Conservation (phyloP, 2,329 filamentous ascomycete genomes). For the Fonsecaea nubica region DNA sequence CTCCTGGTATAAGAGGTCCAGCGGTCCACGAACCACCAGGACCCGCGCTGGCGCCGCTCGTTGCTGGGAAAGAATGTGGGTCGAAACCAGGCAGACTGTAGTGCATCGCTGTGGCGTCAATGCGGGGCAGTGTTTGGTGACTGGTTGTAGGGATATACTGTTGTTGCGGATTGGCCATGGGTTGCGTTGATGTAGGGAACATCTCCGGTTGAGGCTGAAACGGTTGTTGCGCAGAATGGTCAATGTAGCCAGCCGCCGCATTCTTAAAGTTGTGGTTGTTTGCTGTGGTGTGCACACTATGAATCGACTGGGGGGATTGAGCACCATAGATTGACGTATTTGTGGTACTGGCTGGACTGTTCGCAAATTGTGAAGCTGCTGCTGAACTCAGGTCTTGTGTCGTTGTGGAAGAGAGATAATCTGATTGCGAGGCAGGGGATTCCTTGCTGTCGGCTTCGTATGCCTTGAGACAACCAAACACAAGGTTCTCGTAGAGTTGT, state of each 20-base stretch:
- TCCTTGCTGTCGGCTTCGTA: conserved; percentile 67
- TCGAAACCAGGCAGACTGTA: conserved; percentile 37
- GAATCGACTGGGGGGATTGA: conserved; percentile 30
- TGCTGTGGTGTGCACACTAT: conserved; percentile 17
- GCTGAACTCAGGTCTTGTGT: conserved; percentile 43
- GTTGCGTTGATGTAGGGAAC: conserved; percentile 13
- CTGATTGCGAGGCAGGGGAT: conserved; percentile 48
- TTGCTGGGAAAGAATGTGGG: conserved; percentile 22
- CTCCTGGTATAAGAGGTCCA: conserved; percentile 31
- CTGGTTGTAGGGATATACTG: conserved; percentile 29
- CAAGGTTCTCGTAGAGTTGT: conserved; percentile 84
- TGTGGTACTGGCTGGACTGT: conserved; percentile 50
- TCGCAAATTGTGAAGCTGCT: conserved; percentile 37
- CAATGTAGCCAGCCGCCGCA: conserved; percentile 33
- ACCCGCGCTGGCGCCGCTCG: conserved; percentile 24
- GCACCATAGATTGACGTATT: conserved; percentile 44
- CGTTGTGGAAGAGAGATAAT: conserved; percentile 49
- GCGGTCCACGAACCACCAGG: conserved; percentile 23
- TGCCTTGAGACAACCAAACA: conserved; percentile 83
- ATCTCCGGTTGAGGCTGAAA: conserved; percentile 15
- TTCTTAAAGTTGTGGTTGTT: conserved; percentile 43
- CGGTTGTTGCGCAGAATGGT: conserved; percentile 21
- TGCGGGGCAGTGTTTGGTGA: conserved; percentile 7
- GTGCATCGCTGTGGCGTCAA: conserved; percentile 27
- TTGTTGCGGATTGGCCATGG: conserved; percentile 12